Percentiles rank a stretch among this genome's conserved stretches.
Conservation (phyloP, 1,139 yeast genomes). For the Pichia sp. region DNA sequence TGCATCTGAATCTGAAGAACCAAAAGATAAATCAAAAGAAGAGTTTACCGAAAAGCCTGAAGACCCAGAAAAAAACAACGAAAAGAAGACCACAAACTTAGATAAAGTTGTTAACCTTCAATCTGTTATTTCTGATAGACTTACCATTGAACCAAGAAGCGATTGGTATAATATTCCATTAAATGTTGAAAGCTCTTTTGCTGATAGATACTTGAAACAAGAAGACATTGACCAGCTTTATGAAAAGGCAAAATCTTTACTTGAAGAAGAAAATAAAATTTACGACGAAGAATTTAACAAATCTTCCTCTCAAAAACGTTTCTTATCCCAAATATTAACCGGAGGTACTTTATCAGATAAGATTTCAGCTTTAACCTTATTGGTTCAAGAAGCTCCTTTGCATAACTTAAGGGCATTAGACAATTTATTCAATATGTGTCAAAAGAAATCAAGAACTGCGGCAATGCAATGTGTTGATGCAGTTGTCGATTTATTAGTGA, state of each 20-base stretch:
- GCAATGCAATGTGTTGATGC: slow-evolving; percentile 89
- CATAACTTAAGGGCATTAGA: slow-evolving; percentile 85
- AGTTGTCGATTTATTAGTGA: slow-evolving; percentile 74
- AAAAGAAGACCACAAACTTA: slow-evolving; percentile 27
- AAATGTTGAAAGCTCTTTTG: slow-evolving; percentile 24
- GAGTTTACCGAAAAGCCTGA: slow-evolving; percentile 23
- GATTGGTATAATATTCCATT: slow-evolving; percentile 68
- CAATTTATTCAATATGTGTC: slow-evolving; percentile 68
- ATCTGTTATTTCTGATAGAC: slow-evolving; percentile 51
- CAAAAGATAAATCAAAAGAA: slow-evolving; percentile 23
- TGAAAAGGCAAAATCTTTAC: slow-evolving; percentile 59
- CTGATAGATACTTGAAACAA: slow-evolving; percentile 40
- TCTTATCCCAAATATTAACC: slow-evolving; percentile 79
- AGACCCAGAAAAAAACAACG: slow-evolving; percentile 25
- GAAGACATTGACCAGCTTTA: slow-evolving; percentile 51
- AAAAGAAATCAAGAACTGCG: slow-evolving; percentile 89
- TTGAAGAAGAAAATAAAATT: slow-evolving; percentile 64
- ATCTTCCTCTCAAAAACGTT: slow-evolving; percentile 79
- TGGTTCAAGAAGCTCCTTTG: slow-evolving; percentile 91
- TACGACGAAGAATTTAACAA: slow-evolving; percentile 75
- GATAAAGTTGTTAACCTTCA: slow-evolving; percentile 48
- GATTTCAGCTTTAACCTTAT: slow-evolving; percentile 85
- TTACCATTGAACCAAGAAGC: slow-evolving; percentile 55
- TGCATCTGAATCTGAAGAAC: slow-evolving; percentile 26
- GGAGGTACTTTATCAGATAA: slow-evolving; percentile 96